Evolutionary conservation across 805 yeast genomes (phyloP).

Genomic region (Nadsonia fulvescens): DNA sequence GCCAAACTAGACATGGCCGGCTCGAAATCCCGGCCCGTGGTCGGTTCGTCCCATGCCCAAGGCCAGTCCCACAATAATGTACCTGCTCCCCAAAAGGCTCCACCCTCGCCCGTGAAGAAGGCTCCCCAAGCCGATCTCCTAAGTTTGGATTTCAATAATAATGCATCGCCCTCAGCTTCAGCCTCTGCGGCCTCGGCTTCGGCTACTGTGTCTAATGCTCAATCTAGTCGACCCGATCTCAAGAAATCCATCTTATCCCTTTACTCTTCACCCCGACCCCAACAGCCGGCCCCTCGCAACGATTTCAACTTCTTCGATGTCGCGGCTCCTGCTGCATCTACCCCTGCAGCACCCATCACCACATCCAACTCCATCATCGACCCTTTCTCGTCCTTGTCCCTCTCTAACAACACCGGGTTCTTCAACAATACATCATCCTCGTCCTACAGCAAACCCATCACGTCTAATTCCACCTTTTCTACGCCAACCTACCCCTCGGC

Average conservation of each 20-base stretch:
- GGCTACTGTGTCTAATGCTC: slow-evolving; percentile 10
- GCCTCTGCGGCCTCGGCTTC: slow-evolving; percentile 10
- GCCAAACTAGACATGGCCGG: slow-evolving; percentile 2
- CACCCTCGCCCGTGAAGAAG: slow-evolving; percentile 6
- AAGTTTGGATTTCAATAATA: slow-evolving; percentile 13
- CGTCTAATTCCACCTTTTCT: too few relatives aligned
- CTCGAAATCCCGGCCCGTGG: slow-evolving; percentile 1
- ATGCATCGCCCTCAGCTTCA: slow-evolving; percentile 8
- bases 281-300: too few relatives aligned
- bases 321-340: slow-evolving; percentile 5
- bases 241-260: slow-evolving; percentile 83
- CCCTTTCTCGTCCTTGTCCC: slow-evolving; percentile 7
- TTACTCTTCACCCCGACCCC: slow-evolving; percentile 33
- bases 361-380: slow-evolving; percentile 3
- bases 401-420: too few relatives aligned
- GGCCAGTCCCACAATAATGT: slow-evolving; percentile 2
- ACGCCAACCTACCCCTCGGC: too few relatives aligned
- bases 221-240: slow-evolving; percentile 52
- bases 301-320: too few relatives aligned
- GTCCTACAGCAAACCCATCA: too few relatives aligned
- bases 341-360: slow-evolving; percentile 5
- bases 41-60: neutral
- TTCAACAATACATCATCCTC: too few relatives aligned
- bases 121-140: slow-evolving; percentile 7
- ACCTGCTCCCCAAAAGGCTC: slow-evolving; percentile 5